Percentiles rank a stretch among this genome's conserved stretches.
Evolutionary conservation across 352 stramenopile species (phyloP).

Genomic region (Phytopythium cucurbitacearum): DNA sequence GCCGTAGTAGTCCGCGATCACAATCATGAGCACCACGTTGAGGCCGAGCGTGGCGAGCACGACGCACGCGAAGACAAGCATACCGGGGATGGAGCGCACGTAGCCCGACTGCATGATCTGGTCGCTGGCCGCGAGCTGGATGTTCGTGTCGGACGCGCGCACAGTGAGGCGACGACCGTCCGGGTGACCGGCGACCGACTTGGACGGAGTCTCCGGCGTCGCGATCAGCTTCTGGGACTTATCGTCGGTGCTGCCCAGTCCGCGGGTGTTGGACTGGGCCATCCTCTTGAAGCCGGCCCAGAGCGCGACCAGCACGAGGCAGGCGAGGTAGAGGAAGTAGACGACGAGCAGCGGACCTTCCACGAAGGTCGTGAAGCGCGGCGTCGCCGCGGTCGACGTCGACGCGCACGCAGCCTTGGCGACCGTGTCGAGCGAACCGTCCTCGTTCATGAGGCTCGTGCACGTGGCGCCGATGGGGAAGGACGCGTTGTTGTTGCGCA

Average conservation of each 20-base stretch:
- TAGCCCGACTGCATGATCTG: slow-evolving; percentile 20
- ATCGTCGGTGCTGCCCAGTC: neutral
- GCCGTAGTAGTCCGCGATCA: slow-evolving; percentile 48
- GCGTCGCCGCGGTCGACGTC: slow-evolving; percentile 4
- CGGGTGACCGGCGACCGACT: no score
- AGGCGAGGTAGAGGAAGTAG: slow-evolving; percentile 20
- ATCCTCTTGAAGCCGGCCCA: slow-evolving; percentile 3
- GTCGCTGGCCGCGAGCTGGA: neutral
- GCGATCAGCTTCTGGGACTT: slow-evolving; percentile 7
- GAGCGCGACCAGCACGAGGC: slow-evolving; percentile 1
- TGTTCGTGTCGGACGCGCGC: slow-evolving; percentile 3
- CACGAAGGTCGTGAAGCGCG: slow-evolving; percentile 18
- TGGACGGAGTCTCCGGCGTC: neutral
- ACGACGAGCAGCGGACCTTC: slow-evolving; percentile 21
- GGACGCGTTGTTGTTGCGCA: slow-evolving; percentile 44
- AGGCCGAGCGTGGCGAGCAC: slow-evolving; percentile 31
- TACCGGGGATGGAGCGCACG: slow-evolving; percentile 6
- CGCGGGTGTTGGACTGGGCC: neutral
- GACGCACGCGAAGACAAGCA: slow-evolving; percentile 32
- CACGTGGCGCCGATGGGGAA: slow-evolving; percentile 40
- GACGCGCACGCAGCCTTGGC: slow-evolving; percentile 16
- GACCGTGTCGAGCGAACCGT: slow-evolving; percentile 16
- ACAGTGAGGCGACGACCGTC: neutral
- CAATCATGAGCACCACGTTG: slow-evolving; percentile 39
- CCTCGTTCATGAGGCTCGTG: slow-evolving; percentile 24